phyloP scores from a whole-genome alignment of 1,284 basidiomycete species.

The Stereum hirsutum region DNA sequence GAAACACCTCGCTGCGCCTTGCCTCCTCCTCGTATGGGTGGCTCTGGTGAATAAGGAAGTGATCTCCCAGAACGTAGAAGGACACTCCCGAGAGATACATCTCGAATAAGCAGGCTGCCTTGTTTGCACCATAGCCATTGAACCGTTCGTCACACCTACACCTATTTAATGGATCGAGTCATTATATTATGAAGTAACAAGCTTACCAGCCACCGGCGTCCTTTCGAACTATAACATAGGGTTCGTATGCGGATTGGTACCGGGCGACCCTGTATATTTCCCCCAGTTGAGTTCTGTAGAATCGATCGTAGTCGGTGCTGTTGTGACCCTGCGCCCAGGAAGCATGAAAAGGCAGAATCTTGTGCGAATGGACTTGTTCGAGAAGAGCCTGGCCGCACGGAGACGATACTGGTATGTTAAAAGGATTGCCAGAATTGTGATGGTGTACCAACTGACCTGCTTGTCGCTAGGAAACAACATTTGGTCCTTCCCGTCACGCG shows the following conservation, averaged over 20 bases:
- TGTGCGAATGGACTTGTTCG: conserved; percentile 38
- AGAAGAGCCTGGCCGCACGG: conserved; percentile 59
- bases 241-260: conserved; percentile 79
- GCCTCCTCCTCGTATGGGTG: conserved; percentile 73
- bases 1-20: conserved; percentile 52
- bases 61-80: conserved; percentile 75
- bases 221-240: conserved; percentile 74
- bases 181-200: background rate
- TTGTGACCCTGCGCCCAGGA: conserved; percentile 74
- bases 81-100: conserved; percentile 61
- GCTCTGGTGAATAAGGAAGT: conserved; percentile 81
- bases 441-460: conserved; percentile 26
- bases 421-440: conserved; percentile 4
- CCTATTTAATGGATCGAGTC: background rate
- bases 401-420: too few relatives aligned
- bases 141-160: conserved; percentile 81
- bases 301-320: conserved; percentile 66
- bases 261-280: conserved; percentile 64
- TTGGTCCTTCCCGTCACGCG: conserved; percentile 49
- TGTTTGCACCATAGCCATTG: conserved; percentile 74
- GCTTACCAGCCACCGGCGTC: conserved; percentile 47
- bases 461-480: conserved; percentile 58
- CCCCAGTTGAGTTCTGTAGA: conserved; percentile 51
- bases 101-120: conserved; percentile 58
- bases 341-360: conserved; percentile 68